These are phyloP conservation scores for Scedosporium dehoogii DNA, from an alignment of 2,329 filamentous ascomycete species.

Conservation along the genomic window DNA sequence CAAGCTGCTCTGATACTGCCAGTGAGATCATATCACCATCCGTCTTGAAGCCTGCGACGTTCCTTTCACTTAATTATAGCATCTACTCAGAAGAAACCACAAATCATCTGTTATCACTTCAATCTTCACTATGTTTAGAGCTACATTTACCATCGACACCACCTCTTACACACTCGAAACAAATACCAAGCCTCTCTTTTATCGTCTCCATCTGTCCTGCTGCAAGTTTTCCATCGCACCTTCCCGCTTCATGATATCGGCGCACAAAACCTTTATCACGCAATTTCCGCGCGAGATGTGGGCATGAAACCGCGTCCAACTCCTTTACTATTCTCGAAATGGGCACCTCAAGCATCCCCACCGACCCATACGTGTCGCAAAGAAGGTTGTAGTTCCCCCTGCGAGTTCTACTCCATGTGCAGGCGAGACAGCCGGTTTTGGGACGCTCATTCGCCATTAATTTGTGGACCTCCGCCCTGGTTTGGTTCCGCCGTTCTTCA, in stretches of 20 bases:
- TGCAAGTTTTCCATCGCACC: background rate
- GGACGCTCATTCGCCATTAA: background rate
- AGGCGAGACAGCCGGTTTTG: background rate
- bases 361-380: background rate
- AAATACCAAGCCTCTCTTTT: background rate
- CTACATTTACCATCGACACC: slow-evolving; percentile 58
- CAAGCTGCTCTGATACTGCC: too few species aligned
- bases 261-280: background rate
- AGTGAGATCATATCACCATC: too few species aligned
- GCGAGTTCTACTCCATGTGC: background rate
- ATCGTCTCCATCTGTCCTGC: background rate
- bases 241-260: background rate
- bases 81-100: too few species aligned
- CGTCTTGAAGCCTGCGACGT: too few species aligned
- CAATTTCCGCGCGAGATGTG: background rate
- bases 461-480: background rate
- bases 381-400: background rate
- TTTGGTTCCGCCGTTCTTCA: background rate
- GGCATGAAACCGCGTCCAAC: background rate
- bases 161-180: slow-evolving; percentile 17
- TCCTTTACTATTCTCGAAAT: background rate
- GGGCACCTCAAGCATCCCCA: background rate
- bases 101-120: too few species aligned
- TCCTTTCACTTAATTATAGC: too few species aligned
- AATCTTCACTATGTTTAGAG: slow-evolving; percentile 37